Percentiles rank a stretch among this genome's conserved stretches.
phyloP scores from a whole-genome alignment of 192 early-diverging fungal species.

The Funneliformis mosseae region DNA sequence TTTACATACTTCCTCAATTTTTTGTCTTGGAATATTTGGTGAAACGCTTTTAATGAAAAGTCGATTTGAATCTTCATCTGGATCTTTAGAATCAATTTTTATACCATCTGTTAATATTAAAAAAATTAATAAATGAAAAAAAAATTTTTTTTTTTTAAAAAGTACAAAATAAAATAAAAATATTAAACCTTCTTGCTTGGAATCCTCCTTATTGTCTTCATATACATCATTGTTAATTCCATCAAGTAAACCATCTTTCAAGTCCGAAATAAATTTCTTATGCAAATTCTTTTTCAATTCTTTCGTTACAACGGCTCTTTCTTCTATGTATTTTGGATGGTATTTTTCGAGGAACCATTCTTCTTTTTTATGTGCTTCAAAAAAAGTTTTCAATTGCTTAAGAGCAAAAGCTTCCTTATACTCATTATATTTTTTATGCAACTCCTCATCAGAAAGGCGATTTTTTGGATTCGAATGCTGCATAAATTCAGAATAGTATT shows the following conservation, averaged over 20 bases:
- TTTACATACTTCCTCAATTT: slow-evolving; percentile 62
- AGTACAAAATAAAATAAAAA: neutral
- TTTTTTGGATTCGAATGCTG: slow-evolving; percentile 59
- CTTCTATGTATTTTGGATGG: slow-evolving; percentile 71
- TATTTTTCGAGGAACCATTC: slow-evolving; percentile 96
- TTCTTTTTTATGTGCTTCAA: slow-evolving; percentile 71
- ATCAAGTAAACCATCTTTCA: slow-evolving; percentile 76
- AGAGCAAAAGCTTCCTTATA: slow-evolving; percentile 81
- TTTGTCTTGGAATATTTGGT: slow-evolving; percentile 61
- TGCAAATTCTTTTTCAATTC: slow-evolving; percentile 58
- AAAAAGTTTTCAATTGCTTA: slow-evolving; percentile 73
- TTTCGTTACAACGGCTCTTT: slow-evolving; percentile 53
- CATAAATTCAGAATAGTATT: slow-evolving; percentile 73
- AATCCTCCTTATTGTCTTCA: slow-evolving; percentile 36
- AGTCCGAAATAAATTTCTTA: slow-evolving; percentile 61
- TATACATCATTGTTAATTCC: slow-evolving; percentile 44
- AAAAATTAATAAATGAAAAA: neutral
- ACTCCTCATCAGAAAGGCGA: slow-evolving; percentile 74
- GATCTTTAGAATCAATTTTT: slow-evolving; percentile 21
- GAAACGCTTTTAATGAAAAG: slow-evolving; percentile 87
- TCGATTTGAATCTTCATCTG: slow-evolving; percentile 46
- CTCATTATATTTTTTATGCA: slow-evolving; percentile 74
- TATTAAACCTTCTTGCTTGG: slow-evolving; percentile 33
- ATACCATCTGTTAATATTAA: slow-evolving; percentile 24
- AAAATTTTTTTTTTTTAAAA: neutral